Conservation (phyloP, 495 filamentous ascomycete species). For the Hypoxylon perforatum region DNA sequence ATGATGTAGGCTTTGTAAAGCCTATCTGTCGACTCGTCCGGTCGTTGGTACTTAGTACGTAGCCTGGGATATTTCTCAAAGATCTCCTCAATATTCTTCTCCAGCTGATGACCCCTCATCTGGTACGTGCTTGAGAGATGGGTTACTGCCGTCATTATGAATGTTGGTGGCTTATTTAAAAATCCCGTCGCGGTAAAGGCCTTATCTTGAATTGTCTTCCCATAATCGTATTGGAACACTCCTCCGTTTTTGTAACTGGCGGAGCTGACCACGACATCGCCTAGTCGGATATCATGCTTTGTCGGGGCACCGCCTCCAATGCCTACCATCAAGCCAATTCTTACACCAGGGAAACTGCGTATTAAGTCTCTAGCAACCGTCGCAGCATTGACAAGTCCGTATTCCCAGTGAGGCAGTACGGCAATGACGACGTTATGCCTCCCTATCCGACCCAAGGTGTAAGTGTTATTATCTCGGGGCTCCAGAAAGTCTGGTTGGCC, state of each 20-base stretch:
- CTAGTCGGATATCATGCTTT: slow-evolving; percentile 50
- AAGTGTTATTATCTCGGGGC: slow-evolving; percentile 47
- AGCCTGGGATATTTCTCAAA: slow-evolving; percentile 37
- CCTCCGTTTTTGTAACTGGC: slow-evolving; percentile 26
- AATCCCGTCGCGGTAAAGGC: slow-evolving; percentile 42
- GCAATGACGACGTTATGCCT: slow-evolving; percentile 56
- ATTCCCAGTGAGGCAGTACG: slow-evolving; percentile 49
- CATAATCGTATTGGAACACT: slow-evolving; percentile 50
- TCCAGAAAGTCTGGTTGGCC: slow-evolving; percentile 34
- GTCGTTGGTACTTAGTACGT: slow-evolving; percentile 42
- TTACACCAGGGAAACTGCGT: slow-evolving; percentile 55
- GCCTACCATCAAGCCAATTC: slow-evolving; percentile 60
- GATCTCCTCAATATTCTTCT: slow-evolving; percentile 32
- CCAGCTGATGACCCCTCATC: slow-evolving; percentile 38
- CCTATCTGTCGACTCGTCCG: slow-evolving; percentile 46
- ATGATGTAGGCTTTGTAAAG: slow-evolving; percentile 45
- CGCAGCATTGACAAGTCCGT: slow-evolving; percentile 53
- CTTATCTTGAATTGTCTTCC: slow-evolving; percentile 40
- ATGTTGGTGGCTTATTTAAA: slow-evolving; percentile 48
- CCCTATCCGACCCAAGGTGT: slow-evolving; percentile 49
- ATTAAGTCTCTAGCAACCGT: slow-evolving; percentile 52
- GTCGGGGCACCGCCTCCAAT: slow-evolving; percentile 58
- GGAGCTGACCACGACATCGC: slow-evolving; percentile 42
- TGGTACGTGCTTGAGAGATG: neutral
- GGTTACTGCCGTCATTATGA: slow-evolving; percentile 35